A percentile compares a stretch with the other conserved stretches of the same genome.
Evolutionary conservation across 2,329 filamentous ascomycete genomes (phyloP).

Genomic region (Epicoccum sorghinum): DNA sequence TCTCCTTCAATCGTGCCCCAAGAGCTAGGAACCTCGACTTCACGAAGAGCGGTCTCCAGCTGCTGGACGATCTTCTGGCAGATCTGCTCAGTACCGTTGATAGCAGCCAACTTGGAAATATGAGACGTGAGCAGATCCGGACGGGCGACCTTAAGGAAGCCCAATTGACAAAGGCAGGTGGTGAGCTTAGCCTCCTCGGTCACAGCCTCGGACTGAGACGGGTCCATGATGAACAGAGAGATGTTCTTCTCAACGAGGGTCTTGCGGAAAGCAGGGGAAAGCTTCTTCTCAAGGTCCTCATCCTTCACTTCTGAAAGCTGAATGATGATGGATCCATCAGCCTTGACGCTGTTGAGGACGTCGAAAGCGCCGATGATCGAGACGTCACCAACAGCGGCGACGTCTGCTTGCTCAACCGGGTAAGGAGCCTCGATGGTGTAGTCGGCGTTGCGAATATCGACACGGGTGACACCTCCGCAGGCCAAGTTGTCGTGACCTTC

Average conservation of each 20-base stretch:
- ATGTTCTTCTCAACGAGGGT: constrained; percentile 72
- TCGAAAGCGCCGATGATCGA: constrained; percentile 81
- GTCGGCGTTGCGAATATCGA: constrained; percentile 82
- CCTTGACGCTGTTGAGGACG: constrained; percentile 71
- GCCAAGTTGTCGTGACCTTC: constrained; percentile 67
- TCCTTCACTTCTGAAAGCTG: constrained; percentile 81
- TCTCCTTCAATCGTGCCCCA: constrained; percentile 77
- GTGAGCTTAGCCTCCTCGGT: constrained; percentile 67
- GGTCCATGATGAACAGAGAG: constrained; percentile 77
- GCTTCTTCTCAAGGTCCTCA: constrained; percentile 86
- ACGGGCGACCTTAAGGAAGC: constrained; percentile 80
- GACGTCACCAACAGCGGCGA: constrained; percentile 78
- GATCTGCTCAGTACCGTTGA: constrained; percentile 65
- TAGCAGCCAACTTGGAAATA: constrained; percentile 68
- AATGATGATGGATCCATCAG: constrained; percentile 74
- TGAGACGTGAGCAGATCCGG: constrained; percentile 68
- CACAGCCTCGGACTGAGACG: constrained; percentile 70
- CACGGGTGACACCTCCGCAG: constrained; percentile 78
- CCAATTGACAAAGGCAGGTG: constrained; percentile 74
- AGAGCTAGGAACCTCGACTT: constrained; percentile 76
- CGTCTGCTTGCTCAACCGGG: constrained; percentile 77
- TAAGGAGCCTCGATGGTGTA: constrained; percentile 87
- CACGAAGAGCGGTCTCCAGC: constrained; percentile 71
- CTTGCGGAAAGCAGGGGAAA: constrained; percentile 74
- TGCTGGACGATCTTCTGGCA: constrained; percentile 65